Evolutionary conservation across 2,329 filamentous ascomycete genomes (phyloP), one percentile per base, ranked within the genome.

Genomic region (Madurella mycetomatis): DNA sequence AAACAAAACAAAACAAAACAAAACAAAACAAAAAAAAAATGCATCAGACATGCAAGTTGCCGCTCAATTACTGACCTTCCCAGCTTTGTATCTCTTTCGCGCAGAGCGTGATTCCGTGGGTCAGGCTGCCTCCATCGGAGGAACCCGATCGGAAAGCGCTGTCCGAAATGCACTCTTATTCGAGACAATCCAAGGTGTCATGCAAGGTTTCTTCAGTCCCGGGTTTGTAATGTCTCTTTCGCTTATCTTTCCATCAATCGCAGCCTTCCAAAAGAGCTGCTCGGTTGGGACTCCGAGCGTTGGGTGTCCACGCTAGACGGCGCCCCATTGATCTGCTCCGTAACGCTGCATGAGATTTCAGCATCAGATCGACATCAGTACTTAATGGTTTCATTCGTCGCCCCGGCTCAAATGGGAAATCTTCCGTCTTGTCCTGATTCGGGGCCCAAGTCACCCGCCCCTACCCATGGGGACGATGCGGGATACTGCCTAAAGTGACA

Each of bases 401-500:
- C 17, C 51, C 51, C 58, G 59, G 62, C 60, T 60, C 46, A 57
- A 58, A 56, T 61, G 53, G 59, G 56, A 62, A 44, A 45, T 11
- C 47, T 58, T 66, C 62, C 60, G 59, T 39, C 56, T 58, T 60
- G 59, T 54, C 52, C 41, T 51, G 52, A 55, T 12, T 43, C 16
- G 41, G 41, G 18, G 41, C 16, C 11, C 16, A 18, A 43, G 47
- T 50, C 50, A 53, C 46, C 54, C 43, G 47, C 16, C 41, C 41
- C 46, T 53, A 40, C 40, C 25, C 25, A 25, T 7, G 25, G 25
- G 25, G 25, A 25, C 25, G 48, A 50, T 19, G 42, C 45, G 45
- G 50, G 52, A 58, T 61, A 64, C 51, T 60, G 62, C 59, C 63
- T 64, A 64, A 64, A 62, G 45, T 63, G 46, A 41, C 34, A 53